Evolutionary conservation across 2,329 filamentous ascomycete genomes (phyloP).

Genomic region (Cytospora chrysosperma): DNA sequence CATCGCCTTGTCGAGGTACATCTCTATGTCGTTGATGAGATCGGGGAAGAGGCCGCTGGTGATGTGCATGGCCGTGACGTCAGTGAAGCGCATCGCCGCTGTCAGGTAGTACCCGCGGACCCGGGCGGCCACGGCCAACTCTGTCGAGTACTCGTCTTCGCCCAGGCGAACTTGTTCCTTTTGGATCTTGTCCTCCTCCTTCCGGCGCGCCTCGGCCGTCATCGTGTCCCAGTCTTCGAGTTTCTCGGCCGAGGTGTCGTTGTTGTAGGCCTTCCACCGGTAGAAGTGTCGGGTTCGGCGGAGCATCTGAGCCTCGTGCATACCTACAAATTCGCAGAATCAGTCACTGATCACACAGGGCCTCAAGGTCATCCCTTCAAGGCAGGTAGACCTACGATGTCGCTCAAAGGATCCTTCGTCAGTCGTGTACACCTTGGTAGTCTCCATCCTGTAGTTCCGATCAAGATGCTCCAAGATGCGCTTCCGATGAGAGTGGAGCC

Average conservation of each 20-base stretch:
- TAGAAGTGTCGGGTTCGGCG: constrained; percentile 48
- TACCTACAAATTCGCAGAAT: constrained; percentile 10
- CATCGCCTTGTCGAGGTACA: constrained; percentile 45
- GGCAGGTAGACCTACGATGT: constrained; percentile 35
- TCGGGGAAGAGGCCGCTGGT: constrained; percentile 49
- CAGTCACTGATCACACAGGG: background rate
- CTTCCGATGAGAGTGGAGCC: constrained; percentile 41
- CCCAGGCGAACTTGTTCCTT: constrained; percentile 49
- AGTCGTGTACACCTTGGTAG: constrained; percentile 56
- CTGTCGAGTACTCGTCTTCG: constrained; percentile 56
- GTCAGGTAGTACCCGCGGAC: constrained; percentile 69
- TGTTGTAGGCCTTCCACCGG: constrained; percentile 45
- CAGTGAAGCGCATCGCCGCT: constrained; percentile 63
- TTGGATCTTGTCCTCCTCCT: constrained; percentile 44
- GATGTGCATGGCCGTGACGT: constrained; percentile 49
- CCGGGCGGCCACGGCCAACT: constrained; percentile 62
- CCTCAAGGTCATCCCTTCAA: background rate
- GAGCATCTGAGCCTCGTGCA: constrained; percentile 46
- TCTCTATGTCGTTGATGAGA: constrained; percentile 41
- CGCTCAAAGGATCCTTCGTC: constrained; percentile 48
- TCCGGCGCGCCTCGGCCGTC: constrained; percentile 46
- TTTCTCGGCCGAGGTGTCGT: constrained; percentile 30
- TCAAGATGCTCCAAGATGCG: constrained; percentile 40
- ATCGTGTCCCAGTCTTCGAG: constrained; percentile 44
- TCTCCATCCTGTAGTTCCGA: constrained; percentile 53